Conservation (phyloP, 148 eudicot species). For the Rhododendron kiyosumense region DNA sequence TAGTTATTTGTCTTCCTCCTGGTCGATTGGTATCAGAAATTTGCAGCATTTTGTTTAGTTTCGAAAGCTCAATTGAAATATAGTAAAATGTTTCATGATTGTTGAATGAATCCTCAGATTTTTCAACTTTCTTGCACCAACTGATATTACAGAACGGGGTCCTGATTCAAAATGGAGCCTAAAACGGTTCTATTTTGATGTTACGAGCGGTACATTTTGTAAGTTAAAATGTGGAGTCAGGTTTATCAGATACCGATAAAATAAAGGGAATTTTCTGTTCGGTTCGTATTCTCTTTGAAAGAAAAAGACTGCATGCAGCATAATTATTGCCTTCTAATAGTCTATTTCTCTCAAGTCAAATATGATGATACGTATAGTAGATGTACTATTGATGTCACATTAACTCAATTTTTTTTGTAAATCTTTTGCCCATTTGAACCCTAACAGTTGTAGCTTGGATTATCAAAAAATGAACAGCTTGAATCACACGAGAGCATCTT, state of each 20-base stretch:
- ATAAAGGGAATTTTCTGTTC: neutral
- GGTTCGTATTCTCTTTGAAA: neutral
- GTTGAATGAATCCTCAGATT: neutral
- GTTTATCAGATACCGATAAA: neutral
- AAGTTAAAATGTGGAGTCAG: neutral
- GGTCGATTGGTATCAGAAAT: neutral
- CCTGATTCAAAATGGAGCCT: neutral
- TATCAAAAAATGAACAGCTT: neutral
- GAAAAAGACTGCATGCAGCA: neutral
- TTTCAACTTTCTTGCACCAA: neutral
- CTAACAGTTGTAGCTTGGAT: neutral
- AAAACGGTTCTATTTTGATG: neutral
- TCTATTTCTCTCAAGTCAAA: neutral
- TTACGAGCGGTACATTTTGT: neutral
- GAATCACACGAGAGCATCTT: neutral
- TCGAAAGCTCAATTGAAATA: constrained; percentile 11
- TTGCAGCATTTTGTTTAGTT: constrained; percentile 4
- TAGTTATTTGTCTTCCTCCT: neutral
- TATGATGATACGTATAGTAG: neutral
- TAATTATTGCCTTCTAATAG: neutral
- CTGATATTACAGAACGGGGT: neutral
- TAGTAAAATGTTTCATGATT: neutral
- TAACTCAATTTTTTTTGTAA: neutral
- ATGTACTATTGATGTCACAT: neutral
- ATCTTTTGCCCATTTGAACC: neutral